phyloP scores from a whole-genome alignment of 1,139 yeast species.

The Cylindricascospora bacillispora region DNA sequence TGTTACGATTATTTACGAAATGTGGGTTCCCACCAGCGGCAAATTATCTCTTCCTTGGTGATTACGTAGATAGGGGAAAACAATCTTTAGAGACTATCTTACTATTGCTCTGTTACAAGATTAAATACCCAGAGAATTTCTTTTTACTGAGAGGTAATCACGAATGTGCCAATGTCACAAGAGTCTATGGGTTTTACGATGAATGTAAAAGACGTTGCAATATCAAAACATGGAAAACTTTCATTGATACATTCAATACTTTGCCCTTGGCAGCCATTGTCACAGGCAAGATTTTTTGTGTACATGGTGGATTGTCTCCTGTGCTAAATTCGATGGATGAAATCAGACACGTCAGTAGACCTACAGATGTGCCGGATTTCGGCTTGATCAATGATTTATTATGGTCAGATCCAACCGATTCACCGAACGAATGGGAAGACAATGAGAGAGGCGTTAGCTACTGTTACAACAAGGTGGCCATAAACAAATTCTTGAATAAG shows the following conservation, averaged over 20 bases:
- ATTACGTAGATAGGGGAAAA: conserved; percentile 94
- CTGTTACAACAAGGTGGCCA: conserved; percentile 86
- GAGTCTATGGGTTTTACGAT: conserved; percentile 93
- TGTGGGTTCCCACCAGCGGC: conserved; percentile 98
- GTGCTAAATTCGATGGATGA: conserved; percentile 85
- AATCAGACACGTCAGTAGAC: conserved; percentile 79
- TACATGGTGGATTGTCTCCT: conserved; percentile 94
- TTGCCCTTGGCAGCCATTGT: conserved; percentile 92
- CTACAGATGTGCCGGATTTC: conserved; percentile 95
- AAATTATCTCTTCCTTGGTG: conserved; percentile 84
- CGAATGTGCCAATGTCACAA: conserved; percentile 91
- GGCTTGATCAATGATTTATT: conserved; percentile 82
- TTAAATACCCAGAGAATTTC: conserved; percentile 92
- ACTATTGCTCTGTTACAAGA: conserved; percentile 75
- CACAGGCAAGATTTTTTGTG: conserved; percentile 92
- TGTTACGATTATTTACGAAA: conserved; percentile 80
- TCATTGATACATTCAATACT: conserved; percentile 88
- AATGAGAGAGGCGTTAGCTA: conserved; percentile 98
- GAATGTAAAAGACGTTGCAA: conserved; percentile 92
- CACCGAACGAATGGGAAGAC: conserved; percentile 94
- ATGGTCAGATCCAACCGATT: conserved; percentile 97
- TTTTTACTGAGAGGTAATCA: conserved; percentile 88
- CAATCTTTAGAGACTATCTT: conserved; percentile 86
- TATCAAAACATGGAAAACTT: conserved; percentile 85
- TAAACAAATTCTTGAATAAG: conserved; percentile 74